Percentiles rank a stretch among this genome's conserved stretches.
Conservation (phyloP, 1,284 basidiomycete genomes). For the Tremellales sp. region DNA sequence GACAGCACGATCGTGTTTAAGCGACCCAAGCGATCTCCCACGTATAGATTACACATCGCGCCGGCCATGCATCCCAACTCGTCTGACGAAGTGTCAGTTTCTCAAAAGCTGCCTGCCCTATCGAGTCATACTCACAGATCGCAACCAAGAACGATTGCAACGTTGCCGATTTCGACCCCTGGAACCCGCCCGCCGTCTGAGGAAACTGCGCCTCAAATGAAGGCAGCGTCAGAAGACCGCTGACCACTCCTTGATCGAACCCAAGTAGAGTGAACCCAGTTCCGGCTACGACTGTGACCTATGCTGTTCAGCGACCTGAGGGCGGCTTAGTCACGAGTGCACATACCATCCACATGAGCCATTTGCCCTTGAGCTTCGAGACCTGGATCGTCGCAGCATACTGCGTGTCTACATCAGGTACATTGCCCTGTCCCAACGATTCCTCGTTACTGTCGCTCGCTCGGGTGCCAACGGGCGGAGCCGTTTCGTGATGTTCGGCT, state of each 20-base stretch:
- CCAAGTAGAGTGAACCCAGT: conserved; percentile 3
- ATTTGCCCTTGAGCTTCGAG: conserved; percentile 8
- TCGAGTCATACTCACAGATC: conserved; percentile 2
- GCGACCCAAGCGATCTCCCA: conserved; percentile 46
- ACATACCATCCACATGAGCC: conserved; percentile 25
- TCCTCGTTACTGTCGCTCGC: too few species aligned
- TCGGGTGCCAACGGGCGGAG: too few species aligned
- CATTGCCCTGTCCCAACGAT: neutral
- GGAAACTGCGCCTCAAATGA: conserved; percentile 32
- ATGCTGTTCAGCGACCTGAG: too few species aligned
- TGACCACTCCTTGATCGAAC: conserved; percentile 20
- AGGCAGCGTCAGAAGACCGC: conserved; percentile 38
- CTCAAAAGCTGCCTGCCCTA: neutral
- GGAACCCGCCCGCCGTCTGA: conserved; percentile 18
- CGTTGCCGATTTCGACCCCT: conserved; percentile 25
- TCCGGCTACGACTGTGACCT: conserved; percentile 44
- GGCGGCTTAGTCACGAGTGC: neutral
- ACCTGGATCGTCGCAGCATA: conserved; percentile 2
- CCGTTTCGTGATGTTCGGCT: too few species aligned
- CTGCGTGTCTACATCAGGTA: neutral
- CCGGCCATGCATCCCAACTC: conserved; percentile 49
- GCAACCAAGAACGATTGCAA: conserved; percentile 41
- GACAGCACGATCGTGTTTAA: neutral
- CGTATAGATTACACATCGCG: conserved; percentile 44
- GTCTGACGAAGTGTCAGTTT: conserved; percentile 14